These are phyloP conservation scores for Tetrahymena elliotti DNA, from an alignment of 73 alveolate genomes.

Conservation along the genomic window DNA sequence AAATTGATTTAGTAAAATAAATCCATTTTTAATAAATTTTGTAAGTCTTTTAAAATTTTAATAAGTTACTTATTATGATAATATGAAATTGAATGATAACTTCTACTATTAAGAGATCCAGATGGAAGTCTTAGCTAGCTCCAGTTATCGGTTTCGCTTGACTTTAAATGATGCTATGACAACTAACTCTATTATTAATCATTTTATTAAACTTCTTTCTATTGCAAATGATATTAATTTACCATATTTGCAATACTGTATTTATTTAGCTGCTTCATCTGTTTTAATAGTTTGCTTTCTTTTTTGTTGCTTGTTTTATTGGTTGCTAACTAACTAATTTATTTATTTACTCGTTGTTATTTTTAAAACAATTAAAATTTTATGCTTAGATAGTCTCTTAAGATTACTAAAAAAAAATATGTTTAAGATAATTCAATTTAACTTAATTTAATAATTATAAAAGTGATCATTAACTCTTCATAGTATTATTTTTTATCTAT, in stretches of 20 bases:
- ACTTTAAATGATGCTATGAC: not conserved
- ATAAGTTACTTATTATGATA: not conserved
- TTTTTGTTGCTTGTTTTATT: not conserved
- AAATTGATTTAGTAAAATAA: no score
- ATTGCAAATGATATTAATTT: no score
- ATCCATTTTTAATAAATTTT: no score
- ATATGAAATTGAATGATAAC: not conserved
- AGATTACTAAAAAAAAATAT: no score
- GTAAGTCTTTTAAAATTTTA: not conserved
- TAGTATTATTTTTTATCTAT: no score
- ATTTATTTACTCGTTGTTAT: not conserved
- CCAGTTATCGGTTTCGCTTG: not conserved
- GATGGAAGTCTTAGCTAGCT: not conserved
- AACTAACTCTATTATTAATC: not conserved
- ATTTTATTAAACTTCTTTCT: no score
- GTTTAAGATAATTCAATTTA: not conserved
- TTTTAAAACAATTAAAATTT: no score
- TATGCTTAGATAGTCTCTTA: not conserved
- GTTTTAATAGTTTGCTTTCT: no score
- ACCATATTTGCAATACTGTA: not conserved
- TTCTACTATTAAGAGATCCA: not conserved
- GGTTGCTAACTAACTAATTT: no score
- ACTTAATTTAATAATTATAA: no score
- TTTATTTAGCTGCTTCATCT: not conserved
- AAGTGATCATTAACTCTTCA: no score